Evolutionary conservation across 306 rosid species (phyloP).

Genomic region (Lathyrus aphaca): DNA sequence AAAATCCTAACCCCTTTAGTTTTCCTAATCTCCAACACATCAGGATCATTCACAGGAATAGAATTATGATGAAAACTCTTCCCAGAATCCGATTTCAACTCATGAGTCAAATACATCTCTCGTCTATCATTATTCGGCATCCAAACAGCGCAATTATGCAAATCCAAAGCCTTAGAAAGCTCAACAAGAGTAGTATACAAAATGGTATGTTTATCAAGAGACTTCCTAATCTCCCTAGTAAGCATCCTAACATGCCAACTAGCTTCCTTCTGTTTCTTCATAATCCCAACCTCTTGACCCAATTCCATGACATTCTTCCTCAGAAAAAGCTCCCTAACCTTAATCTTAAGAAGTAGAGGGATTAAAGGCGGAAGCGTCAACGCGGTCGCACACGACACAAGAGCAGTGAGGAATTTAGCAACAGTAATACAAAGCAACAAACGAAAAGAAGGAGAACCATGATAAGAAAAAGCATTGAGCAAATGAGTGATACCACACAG

Average conservation of each 20-base stretch:
- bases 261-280: slow-evolving; percentile 77
- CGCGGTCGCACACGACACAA: slow-evolving; percentile 84
- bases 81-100: slow-evolving; percentile 52
- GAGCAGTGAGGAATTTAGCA: slow-evolving; percentile 80
- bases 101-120: slow-evolving; percentile 70
- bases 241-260: slow-evolving; percentile 88
- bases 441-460: slow-evolving; percentile 67
- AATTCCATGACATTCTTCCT: slow-evolving; percentile 74
- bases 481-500: slow-evolving; percentile 88
- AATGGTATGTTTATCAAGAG: slow-evolving; percentile 76
- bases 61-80: slow-evolving; percentile 41
- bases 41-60: slow-evolving; percentile 60
- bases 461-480: slow-evolving; percentile 79
- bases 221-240: slow-evolving; percentile 72
- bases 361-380: slow-evolving; percentile 71
- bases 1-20: slow-evolving; percentile 65
- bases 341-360: slow-evolving; percentile 76
- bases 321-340: slow-evolving; percentile 74
- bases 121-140: slow-evolving; percentile 63
- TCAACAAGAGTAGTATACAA: slow-evolving; percentile 79
- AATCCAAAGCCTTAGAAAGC: slow-evolving; percentile 73
- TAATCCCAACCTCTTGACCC: slow-evolving; percentile 80
- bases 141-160: slow-evolving; percentile 86
- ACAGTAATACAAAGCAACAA: slow-evolving; percentile 64
- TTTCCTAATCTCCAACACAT: slow-evolving; percentile 60